These are phyloP conservation scores for Sinapis alba DNA, from an alignment of 441 rosid species.

Conservation along the genomic window DNA sequence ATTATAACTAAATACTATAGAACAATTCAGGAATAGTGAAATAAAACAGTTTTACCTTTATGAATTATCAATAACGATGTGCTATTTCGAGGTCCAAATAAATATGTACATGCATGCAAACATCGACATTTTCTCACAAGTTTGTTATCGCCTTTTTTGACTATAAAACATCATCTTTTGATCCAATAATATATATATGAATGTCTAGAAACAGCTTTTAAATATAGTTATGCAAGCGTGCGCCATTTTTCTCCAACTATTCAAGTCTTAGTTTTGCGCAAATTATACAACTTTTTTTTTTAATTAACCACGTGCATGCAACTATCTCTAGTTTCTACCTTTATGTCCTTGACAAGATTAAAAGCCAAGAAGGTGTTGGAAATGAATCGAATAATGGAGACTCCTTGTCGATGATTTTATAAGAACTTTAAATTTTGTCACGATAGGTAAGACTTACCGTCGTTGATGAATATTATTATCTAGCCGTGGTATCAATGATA, in stretches of 20 bases:
- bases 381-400: slow-evolving; percentile 25
- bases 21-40: neutral
- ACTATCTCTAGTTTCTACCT: slow-evolving; percentile 6
- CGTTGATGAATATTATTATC: neutral
- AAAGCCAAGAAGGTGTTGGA: slow-evolving; percentile 21
- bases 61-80: neutral
- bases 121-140: neutral
- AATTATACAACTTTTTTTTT: neutral
- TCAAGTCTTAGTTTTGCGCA: neutral
- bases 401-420: slow-evolving; percentile 7
- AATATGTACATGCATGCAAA: slow-evolving; percentile 12
- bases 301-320: neutral
- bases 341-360: neutral
- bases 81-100: neutral
- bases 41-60: neutral
- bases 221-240: neutral
- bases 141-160: slow-evolving; percentile 12
- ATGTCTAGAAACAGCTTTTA: neutral
- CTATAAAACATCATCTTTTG: neutral
- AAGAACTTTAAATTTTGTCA: slow-evolving; percentile 29
- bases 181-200: neutral
- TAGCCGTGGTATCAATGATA: neutral
- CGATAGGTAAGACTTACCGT: slow-evolving; percentile 6
- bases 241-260: neutral
- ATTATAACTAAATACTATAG: neutral